Evolutionary conservation across 2,329 filamentous ascomycete species (phyloP).

Genomic region (Fusarium caatingaense): DNA sequence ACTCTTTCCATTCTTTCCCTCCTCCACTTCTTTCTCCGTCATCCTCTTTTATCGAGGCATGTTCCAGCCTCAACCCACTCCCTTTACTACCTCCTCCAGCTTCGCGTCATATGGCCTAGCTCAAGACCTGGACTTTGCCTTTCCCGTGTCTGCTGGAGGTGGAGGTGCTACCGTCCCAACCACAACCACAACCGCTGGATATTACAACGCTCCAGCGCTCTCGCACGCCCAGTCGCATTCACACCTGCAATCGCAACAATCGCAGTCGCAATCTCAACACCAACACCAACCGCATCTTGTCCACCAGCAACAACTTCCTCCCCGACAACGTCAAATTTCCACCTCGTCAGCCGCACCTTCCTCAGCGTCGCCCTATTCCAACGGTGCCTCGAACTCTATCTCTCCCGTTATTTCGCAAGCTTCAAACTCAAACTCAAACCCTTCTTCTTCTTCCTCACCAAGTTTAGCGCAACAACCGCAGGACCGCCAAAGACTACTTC

Average conservation of each 20-base stretch:
- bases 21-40: conserved; percentile 26
- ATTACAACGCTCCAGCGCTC: conserved; percentile 5
- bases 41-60: conserved; percentile 53
- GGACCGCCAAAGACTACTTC: conserved; percentile 26
- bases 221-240: conserved; percentile 21
- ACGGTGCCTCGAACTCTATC: neutral
- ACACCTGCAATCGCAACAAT: conserved; percentile 26
- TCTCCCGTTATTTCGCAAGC: conserved; percentile 17
- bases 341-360: conserved; percentile 27
- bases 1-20: conserved; percentile 6
- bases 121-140: conserved; percentile 46
- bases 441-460: conserved; percentile 37
- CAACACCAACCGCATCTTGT: conserved; percentile 21
- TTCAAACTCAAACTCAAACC: conserved; percentile 32
- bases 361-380: conserved; percentile 33
- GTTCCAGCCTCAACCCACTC: conserved; percentile 66
- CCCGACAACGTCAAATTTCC: conserved; percentile 32
- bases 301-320: conserved; percentile 19
- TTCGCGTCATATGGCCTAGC: conserved; percentile 56
- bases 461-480: conserved; percentile 36
- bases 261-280: conserved; percentile 14
- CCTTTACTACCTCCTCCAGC: conserved; percentile 58
- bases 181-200: neutral
- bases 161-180: conserved; percentile 36
- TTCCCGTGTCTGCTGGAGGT: conserved; percentile 43